Evolutionary conservation across 129 eudicot species (phyloP).

Genomic region (Heracleum sosnowskyi): DNA sequence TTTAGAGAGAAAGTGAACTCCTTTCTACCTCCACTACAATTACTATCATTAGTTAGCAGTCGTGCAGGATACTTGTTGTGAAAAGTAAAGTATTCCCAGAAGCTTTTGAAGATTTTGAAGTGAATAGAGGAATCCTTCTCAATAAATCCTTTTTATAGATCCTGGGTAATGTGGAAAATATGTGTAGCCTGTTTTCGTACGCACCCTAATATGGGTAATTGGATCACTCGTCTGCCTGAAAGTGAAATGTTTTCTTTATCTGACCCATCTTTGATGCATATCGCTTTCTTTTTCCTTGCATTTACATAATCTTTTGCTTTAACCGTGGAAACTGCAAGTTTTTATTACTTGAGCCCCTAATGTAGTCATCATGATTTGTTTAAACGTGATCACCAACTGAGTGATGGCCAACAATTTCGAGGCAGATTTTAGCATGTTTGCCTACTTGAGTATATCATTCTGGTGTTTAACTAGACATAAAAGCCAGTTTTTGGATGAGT

Average conservation of each 20-base stretch:
- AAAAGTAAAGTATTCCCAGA: background rate
- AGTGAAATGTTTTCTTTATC: background rate
- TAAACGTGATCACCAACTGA: background rate
- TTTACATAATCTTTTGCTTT: background rate
- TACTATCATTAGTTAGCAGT: background rate
- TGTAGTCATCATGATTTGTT: background rate
- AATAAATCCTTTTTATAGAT: background rate
- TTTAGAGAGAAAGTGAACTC: background rate
- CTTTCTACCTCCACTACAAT: background rate
- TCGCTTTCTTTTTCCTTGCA: background rate
- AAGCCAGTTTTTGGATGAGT: background rate
- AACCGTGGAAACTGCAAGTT: background rate
- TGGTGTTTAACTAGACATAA: background rate
- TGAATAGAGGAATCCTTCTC: background rate
- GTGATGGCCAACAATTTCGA: background rate
- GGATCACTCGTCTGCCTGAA: background rate
- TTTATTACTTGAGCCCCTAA: background rate
- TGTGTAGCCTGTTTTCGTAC: background rate
- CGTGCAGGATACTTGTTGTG: background rate
- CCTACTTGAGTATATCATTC: background rate
- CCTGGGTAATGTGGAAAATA: background rate
- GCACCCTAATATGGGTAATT: background rate
- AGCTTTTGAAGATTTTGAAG: background rate
- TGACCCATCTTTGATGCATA: background rate
- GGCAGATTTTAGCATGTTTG: background rate